Evolutionary conservation across 1,284 basidiomycete species (phyloP), one percentile per base, ranked within the genome.

Genomic region (Ceratobasidium sp.): DNA sequence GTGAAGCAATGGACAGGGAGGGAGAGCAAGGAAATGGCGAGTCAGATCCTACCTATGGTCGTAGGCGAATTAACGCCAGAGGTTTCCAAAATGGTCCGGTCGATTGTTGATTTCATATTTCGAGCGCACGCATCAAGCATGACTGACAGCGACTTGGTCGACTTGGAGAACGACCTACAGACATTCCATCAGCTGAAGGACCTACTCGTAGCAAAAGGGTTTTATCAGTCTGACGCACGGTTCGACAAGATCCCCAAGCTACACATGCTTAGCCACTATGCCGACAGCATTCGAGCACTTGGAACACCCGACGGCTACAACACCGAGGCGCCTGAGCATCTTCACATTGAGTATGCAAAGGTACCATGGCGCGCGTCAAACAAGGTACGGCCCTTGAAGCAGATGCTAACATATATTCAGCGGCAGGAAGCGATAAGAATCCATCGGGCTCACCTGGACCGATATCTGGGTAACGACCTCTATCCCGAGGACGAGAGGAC

Each of bases 281-380:
- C 33, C 33, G 33, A 33, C 33, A 7, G 38, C 67, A 78, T 79
- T 50, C 46, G 64, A 13, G 50, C 69, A 38, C 65, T 78, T 42
- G 79, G 79, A 2, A 78, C 77, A n/a, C 64, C 77, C 10, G 70
- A 78, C 46, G 69, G 74, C 28, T 79, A 78, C 56, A 78, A 73
- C 42, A 79, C 79, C 20, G 79, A 79, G 57, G 48, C 57, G n/a
- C 78, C 69, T 17, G 33, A 33, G 33, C 33, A 33, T 4, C 33
- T 33, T 33, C 33, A 33, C 33, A 33, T 33, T 33, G 33, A 59
- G 38, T 71, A 57, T 28, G 56, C 69, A 2, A 71, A 71, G 20
- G 42, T 10, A 4, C 54, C 42, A 10, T 71, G 56, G 54, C 56
- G 52, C 20, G 54, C 40, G 26, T 71, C 69, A n/a, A 71, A 71